phyloP scores from a whole-genome alignment of 169 alveolate species.

The Plasmodium coatneyi region DNA sequence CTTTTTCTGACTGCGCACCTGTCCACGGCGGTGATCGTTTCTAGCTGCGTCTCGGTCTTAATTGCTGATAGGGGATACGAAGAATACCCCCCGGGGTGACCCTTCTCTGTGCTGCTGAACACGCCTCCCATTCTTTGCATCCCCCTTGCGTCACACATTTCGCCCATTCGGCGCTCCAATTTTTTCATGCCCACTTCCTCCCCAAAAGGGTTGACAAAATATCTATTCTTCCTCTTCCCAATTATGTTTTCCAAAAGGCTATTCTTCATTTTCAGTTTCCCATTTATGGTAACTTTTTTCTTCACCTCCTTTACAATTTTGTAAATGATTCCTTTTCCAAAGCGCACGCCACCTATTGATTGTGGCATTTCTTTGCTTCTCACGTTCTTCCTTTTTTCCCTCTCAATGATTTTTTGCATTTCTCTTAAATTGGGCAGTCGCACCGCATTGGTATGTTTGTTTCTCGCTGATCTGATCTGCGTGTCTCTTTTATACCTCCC shows the following conservation, averaged over 20 bases:
- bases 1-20: neutral
- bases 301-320: constrained; percentile 48
- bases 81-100: neutral
- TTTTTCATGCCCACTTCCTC: neutral
- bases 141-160: neutral
- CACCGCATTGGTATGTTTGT: neutral
- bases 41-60: neutral
- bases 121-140: neutral
- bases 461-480: neutral
- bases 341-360: constrained; percentile 1
- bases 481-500: neutral
- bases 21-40: neutral
- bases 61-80: neutral
- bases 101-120: neutral
- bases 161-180: neutral
- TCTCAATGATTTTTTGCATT: neutral
- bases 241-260: constrained; percentile 13
- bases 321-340: constrained; percentile 15
- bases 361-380: neutral
- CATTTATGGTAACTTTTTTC: constrained; percentile 35
- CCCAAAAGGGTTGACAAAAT: constrained; percentile 1
- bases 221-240: constrained; percentile 15
- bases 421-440: neutral
- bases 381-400: neutral
- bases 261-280: constrained; percentile 24